A percentile compares a stretch with the other conserved stretches of the same genome.
phyloP scores from a whole-genome alignment of 2,329 filamentous ascomycete genomes.

The Atkinsonella hypoxylon region DNA sequence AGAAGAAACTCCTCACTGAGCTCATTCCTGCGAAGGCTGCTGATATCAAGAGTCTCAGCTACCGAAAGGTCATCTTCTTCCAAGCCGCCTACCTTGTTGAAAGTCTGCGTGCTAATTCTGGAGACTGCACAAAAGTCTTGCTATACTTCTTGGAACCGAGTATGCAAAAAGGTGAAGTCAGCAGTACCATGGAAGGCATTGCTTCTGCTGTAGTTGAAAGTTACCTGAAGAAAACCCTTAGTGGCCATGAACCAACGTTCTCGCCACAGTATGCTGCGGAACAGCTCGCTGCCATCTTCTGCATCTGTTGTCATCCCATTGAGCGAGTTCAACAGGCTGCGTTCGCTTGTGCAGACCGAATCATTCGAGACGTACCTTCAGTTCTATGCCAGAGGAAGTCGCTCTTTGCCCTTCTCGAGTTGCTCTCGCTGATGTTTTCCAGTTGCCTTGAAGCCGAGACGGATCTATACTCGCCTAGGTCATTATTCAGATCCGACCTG shows the following conservation, averaged over 20 bases:
- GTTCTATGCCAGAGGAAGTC: constrained; percentile 82
- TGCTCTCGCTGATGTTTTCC: constrained; percentile 88
- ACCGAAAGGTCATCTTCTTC: constrained; percentile 84
- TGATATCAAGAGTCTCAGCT: constrained; percentile 73
- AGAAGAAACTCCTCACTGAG: constrained; percentile 66
- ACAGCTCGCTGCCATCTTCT: constrained; percentile 77
- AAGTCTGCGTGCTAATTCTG: constrained; percentile 70
- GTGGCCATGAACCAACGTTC: constrained; percentile 61
- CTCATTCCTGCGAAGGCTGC: constrained; percentile 65
- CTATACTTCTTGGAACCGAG: constrained; percentile 93
- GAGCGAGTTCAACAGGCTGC: constrained; percentile 83
- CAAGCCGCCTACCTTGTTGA: constrained; percentile 86
- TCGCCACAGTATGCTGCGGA: constrained; percentile 85
- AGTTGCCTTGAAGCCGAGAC: constrained; percentile 91
- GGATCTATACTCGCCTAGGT: constrained; percentile 81
- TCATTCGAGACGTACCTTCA: constrained; percentile 76
- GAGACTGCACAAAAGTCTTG: constrained; percentile 80
- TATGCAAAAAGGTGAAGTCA: constrained; percentile 52
- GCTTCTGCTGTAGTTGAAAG: constrained; percentile 59
- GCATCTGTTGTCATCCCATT: constrained; percentile 86
- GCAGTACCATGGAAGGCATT: constrained; percentile 52
- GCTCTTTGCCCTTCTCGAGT: constrained; percentile 82
- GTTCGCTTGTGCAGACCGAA: constrained; percentile 68
- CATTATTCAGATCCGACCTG: constrained; percentile 64
- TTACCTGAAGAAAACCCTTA: constrained; percentile 66